phyloP scores from a whole-genome alignment of 73 alveolate genomes.

The Tetrahymena elliotti region DNA sequence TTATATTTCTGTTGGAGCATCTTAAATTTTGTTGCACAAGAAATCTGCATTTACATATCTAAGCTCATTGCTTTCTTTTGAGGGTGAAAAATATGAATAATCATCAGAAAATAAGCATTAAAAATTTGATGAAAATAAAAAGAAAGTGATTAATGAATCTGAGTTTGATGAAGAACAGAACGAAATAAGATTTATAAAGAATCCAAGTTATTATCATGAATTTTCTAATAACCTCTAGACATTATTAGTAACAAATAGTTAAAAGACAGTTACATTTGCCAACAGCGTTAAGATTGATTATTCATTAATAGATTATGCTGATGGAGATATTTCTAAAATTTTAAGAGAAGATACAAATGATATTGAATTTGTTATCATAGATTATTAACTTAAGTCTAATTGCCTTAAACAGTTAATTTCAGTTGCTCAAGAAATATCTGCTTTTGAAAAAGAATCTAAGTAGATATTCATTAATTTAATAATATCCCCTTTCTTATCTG shows the following conservation, averaged over 20 bases:
- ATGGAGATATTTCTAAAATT: neutral
- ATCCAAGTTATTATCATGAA: neutral
- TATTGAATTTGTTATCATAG: neutral
- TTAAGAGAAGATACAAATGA: neutral
- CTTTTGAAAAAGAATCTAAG: neutral
- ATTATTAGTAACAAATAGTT: neutral
- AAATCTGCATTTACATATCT: neutral
- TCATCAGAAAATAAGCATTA: neutral
- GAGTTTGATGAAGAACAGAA: neutral
- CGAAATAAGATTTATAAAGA: neutral
- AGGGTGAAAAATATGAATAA: neutral
- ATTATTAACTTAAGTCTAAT: neutral
- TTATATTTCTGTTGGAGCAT: neutral
- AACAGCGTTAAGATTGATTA: neutral
- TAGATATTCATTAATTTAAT: neutral
- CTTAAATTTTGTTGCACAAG: neutral
- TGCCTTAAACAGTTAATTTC: neutral
- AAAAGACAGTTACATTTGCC: neutral
- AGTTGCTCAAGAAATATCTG: neutral
- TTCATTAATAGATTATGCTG: neutral
- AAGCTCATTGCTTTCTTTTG: neutral
- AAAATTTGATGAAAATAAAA: neutral
- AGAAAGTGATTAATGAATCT: neutral
- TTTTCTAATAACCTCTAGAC: neutral
- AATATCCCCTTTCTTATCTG: neutral